A percentile compares a stretch with the other conserved stretches of the same genome.
These are phyloP conservation scores for Ceratocystis alfenasii DNA, from an alignment of 2,329 filamentous ascomycete species.

Conservation along the genomic window DNA sequence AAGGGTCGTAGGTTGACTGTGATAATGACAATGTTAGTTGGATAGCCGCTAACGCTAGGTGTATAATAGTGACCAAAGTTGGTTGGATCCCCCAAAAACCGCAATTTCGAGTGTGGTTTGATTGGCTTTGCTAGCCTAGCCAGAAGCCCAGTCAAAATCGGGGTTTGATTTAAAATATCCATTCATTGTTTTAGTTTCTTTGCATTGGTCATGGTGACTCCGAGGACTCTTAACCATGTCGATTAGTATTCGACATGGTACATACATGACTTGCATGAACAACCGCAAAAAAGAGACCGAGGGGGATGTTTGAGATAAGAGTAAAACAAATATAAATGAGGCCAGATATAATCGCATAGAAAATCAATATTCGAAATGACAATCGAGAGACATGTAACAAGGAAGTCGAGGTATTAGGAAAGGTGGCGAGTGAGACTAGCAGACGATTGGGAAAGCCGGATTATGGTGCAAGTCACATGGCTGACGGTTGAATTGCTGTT, in stretches of 20 bases:
- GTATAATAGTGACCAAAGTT: no score
- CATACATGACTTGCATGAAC: not conserved
- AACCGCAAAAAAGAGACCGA: not conserved
- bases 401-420: not conserved
- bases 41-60: no score
- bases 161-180: not conserved
- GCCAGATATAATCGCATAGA: not conserved
- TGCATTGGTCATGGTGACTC: not conserved
- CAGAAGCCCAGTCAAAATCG: not conserved
- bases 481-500: not conserved
- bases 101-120: no score
- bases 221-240: conserved; percentile 1
- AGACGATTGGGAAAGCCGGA: not conserved
- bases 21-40: not conserved
- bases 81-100: no score
- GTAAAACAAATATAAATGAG: not conserved
- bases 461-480: not conserved
- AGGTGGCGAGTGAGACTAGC: not conserved
- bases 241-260: not conserved
- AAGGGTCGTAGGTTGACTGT: not conserved
- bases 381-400: not conserved
- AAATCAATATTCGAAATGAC: not conserved
- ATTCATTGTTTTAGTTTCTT: not conserved
- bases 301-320: not conserved
- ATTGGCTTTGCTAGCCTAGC: not conserved